Conservation (phyloP, 2,329 filamentous ascomycete species). For the Aspergillus chevalieri region DNA sequence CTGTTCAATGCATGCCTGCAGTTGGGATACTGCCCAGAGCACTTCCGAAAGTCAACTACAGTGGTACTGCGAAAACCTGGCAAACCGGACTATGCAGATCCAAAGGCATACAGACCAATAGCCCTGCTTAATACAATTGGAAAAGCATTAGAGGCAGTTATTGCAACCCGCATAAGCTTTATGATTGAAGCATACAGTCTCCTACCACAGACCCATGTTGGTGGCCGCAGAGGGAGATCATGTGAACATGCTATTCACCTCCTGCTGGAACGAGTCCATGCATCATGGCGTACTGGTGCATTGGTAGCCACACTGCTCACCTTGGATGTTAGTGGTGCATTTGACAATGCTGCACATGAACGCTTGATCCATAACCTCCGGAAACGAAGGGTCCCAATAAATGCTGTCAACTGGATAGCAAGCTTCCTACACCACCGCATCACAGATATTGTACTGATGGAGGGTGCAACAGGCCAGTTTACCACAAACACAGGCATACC, state of each 20-base stretch:
- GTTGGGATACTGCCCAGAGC: constrained; percentile 1
- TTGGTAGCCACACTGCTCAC: constrained; percentile 4
- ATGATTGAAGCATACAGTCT: constrained; percentile 4
- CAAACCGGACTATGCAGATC: constrained; percentile 2
- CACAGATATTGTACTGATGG: constrained; percentile 1
- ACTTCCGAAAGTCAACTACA: constrained; percentile 4
- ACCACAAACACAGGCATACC: constrained; percentile 1
- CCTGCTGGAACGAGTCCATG: constrained; percentile 2
- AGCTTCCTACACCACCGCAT: constrained; percentile 1
- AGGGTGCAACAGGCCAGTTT: not conserved
- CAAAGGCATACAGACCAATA: constrained; percentile 11
- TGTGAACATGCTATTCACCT: constrained; percentile 10
- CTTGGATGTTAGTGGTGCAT: constrained; percentile 10
- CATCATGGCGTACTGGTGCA: not conserved
- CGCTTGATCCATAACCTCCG: constrained; percentile 8
- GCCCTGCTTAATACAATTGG: constrained; percentile 10
- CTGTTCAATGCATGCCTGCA: constrained; percentile 3
- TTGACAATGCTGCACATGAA: constrained; percentile 7
- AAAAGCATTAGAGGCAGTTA: constrained; percentile 7
- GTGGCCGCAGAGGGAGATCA: constrained; percentile 9
- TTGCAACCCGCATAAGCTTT: constrained; percentile 5
- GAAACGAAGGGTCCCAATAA: not conserved
- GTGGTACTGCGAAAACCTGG: constrained; percentile 4
- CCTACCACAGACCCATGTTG: constrained; percentile 4
- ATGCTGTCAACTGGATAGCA: not conserved